Evolutionary conservation across 2,329 filamentous ascomycete genomes (phyloP).

Genomic region (Scolecobasidium constrictum): DNA sequence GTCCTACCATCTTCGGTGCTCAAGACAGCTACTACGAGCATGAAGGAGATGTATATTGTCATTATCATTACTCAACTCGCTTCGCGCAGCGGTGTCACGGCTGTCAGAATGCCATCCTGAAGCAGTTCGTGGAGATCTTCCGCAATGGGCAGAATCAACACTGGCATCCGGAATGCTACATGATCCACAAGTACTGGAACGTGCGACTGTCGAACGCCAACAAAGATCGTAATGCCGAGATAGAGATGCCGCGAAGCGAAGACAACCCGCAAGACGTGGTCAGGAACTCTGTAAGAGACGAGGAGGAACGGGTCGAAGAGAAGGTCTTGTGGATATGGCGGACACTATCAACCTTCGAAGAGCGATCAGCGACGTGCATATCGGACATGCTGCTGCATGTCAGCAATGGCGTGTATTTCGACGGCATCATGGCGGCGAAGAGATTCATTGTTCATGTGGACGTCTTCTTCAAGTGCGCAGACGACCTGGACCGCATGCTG

Average conservation of each 20-base stretch:
- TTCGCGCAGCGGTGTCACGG: slow-evolving; percentile 95
- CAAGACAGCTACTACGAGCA: slow-evolving; percentile 99
- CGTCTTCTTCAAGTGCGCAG: slow-evolving; percentile 78
- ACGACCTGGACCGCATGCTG: slow-evolving; percentile 70
- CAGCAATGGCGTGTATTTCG: slow-evolving; percentile 92
- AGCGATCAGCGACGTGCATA: slow-evolving; percentile 94
- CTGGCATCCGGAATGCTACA: slow-evolving; percentile 99
- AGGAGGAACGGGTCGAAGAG: slow-evolving; percentile 92
- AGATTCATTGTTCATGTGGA: slow-evolving; percentile 96
- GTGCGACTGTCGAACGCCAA: slow-evolving; percentile 54
- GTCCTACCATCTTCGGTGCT: slow-evolving; percentile 93
- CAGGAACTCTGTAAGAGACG: slow-evolving; percentile 64
- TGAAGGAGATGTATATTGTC: slow-evolving; percentile 90
- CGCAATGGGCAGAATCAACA: slow-evolving; percentile 97
- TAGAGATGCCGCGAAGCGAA: slow-evolving; percentile 7
- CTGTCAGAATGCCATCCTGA: slow-evolving; percentile 92
- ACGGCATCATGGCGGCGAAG: slow-evolving; percentile 88
- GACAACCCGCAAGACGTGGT: slow-evolving; percentile 50
- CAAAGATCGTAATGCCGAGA: neutral
- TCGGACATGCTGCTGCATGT: slow-evolving; percentile 98
- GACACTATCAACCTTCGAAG: slow-evolving; percentile 90
- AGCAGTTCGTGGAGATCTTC: slow-evolving; percentile 98
- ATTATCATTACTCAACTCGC: slow-evolving; percentile 96
- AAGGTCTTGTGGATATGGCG: slow-evolving; percentile 99
- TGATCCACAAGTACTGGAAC: slow-evolving; percentile 99